Evolutionary conservation across 768 basidiomycete species (phyloP).

Genomic region (Mycena haematopus): DNA sequence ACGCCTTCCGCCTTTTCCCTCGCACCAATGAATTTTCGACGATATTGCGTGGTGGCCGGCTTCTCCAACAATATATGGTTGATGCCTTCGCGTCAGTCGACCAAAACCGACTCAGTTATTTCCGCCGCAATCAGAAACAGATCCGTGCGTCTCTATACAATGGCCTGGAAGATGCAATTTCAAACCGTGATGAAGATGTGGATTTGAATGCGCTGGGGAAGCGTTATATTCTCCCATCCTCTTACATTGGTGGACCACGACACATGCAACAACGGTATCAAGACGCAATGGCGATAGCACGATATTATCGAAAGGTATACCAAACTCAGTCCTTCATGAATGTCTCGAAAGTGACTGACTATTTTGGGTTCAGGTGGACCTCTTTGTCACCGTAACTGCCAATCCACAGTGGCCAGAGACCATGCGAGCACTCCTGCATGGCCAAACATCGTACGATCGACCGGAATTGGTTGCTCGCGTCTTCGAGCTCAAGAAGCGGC

Average conservation of each 20-base stretch:
- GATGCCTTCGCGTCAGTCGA: slow-evolving; percentile 46
- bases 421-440: slow-evolving; percentile 41
- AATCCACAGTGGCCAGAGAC: slow-evolving; percentile 2
- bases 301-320: slow-evolving; percentile 4
- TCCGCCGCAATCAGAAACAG: slow-evolving; percentile 36
- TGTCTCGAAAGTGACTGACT: too few species aligned
- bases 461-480: slow-evolving; percentile 58
- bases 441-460: slow-evolving; percentile 46
- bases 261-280: slow-evolving; percentile 45
- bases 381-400: neutral
- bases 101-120: slow-evolving; percentile 38
- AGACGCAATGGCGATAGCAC: slow-evolving; percentile 50
- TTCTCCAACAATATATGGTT: slow-evolving; percentile 47
- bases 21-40: slow-evolving; percentile 31
- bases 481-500: slow-evolving; percentile 50
- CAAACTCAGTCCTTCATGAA: too few species aligned
- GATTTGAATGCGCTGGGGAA: slow-evolving; percentile 10
- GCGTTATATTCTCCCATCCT: slow-evolving; percentile 30
- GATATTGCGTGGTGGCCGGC: slow-evolving; percentile 41
- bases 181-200: slow-evolving; percentile 22
- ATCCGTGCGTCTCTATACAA: slow-evolving; percentile 41
- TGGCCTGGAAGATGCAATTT: slow-evolving; percentile 37
- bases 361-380: neutral
- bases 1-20: neutral
- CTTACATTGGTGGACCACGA: slow-evolving; percentile 30